phyloP scores from a whole-genome alignment of 768 basidiomycete genomes.

The Lactarius evosmus region DNA sequence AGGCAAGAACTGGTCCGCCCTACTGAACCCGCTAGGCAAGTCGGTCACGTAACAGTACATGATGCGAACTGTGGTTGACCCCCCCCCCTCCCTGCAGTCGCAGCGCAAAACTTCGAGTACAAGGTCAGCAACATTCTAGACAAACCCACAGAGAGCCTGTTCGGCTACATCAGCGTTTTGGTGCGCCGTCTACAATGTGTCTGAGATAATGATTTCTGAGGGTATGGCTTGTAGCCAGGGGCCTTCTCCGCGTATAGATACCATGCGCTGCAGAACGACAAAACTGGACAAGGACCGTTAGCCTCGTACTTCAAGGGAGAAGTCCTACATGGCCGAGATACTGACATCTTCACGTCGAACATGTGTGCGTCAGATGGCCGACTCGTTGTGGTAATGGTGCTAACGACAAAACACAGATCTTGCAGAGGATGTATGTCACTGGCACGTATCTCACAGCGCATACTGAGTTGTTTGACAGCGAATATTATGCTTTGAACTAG shows the following conservation, averaged over 20 bases:
- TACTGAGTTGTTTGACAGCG: constrained; percentile 49
- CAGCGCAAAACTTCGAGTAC: constrained; percentile 96
- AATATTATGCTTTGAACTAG: constrained; percentile 77
- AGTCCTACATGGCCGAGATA: constrained; percentile 73
- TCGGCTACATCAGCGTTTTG: constrained; percentile 95
- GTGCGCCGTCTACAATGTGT: constrained; percentile 38
- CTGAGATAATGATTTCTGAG: not conserved
- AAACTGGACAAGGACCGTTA: constrained; percentile 76
- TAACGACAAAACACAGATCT: constrained; percentile 51
- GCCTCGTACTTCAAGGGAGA: constrained; percentile 99
- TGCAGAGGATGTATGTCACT: constrained; percentile 72
- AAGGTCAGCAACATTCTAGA: constrained; percentile 89
- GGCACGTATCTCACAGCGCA: constrained; percentile 7
- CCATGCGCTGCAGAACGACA: constrained; percentile 86
- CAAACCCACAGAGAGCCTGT: constrained; percentile 83
- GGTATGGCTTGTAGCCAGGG: constrained; percentile 55
- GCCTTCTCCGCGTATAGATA: constrained; percentile 93
- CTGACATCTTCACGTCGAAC: constrained; percentile 93
- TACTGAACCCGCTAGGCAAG: constrained; percentile 81
- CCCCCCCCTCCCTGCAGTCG: constrained; percentile 46
- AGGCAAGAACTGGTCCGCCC: constrained; percentile 77
- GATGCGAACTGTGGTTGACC: not conserved
- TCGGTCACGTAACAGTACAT: not conserved
- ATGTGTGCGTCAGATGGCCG: constrained; percentile 63
- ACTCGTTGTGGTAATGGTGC: not conserved